Conservation (phyloP, 75 land plant genomes). For the Azolla pinnata region DNA sequence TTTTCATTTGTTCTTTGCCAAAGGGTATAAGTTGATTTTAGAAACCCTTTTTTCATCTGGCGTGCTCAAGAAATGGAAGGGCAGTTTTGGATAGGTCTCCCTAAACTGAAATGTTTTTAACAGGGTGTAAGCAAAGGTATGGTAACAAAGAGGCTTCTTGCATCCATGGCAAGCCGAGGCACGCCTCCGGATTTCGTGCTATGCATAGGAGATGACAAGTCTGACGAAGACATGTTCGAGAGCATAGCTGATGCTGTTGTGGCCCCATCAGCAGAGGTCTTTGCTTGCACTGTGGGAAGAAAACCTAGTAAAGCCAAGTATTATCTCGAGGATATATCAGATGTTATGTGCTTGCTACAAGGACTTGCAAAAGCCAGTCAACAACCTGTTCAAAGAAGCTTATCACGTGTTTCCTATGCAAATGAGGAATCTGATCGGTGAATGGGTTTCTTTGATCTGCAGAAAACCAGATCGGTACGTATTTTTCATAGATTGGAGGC, state of each 20-base stretch:
- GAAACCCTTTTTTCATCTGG: too few relatives aligned
- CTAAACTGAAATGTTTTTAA: too few relatives aligned
- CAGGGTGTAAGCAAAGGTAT: constrained; percentile 66
- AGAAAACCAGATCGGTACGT: too few relatives aligned
- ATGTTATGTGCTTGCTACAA: constrained; percentile 54
- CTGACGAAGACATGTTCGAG: constrained; percentile 40
- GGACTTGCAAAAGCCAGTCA: constrained; percentile 35
- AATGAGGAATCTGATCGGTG: too few relatives aligned
- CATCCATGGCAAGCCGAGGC: constrained; percentile 29
- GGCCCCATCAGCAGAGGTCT: constrained; percentile 37
- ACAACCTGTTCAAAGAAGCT: too few relatives aligned
- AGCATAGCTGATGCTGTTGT: constrained; percentile 7
- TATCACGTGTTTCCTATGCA: too few relatives aligned
- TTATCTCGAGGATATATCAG: constrained; percentile 56
- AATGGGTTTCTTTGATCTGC: too few relatives aligned
- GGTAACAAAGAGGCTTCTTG: constrained; percentile 34
- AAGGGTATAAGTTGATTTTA: too few relatives aligned
- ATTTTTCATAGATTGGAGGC: too few relatives aligned
- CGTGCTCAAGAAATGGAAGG: too few relatives aligned
- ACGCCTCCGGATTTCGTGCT: constrained; percentile 45
- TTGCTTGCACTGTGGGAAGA: constrained; percentile 55
- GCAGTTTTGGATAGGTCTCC: too few relatives aligned
- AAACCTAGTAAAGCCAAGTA: constrained; percentile 61
- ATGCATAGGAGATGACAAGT: constrained; percentile 55
- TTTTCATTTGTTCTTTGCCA: too few relatives aligned